phyloP scores from a whole-genome alignment of 176 grass and related monocot genomes.

The Oryza meyeriana region DNA sequence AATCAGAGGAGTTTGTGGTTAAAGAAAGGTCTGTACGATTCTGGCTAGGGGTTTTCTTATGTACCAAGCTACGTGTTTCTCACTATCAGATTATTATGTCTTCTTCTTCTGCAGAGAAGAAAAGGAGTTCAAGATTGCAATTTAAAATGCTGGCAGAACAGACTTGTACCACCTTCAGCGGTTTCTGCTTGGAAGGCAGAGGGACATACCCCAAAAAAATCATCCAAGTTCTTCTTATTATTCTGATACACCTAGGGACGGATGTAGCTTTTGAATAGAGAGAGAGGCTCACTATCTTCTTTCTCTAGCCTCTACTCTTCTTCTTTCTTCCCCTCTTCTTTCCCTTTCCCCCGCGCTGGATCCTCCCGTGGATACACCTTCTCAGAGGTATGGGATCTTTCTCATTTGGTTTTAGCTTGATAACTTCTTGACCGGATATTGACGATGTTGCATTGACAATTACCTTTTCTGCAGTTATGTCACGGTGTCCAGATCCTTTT shows the following conservation, averaged over 20 bases:
- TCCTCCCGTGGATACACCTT: slow-evolving; percentile 66
- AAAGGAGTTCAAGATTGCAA: slow-evolving; percentile 67
- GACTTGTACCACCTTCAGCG: slow-evolving; percentile 58
- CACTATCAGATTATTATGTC: neutral
- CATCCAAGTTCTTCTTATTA: slow-evolving; percentile 81
- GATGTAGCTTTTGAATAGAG: no score
- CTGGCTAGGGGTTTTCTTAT: neutral
- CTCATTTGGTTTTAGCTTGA: neutral
- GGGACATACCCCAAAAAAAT: slow-evolving; percentile 75
- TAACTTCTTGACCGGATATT: neutral
- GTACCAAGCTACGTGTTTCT: neutral
- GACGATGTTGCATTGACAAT: neutral
- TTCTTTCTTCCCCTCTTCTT: no score
- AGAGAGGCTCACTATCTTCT: no score
- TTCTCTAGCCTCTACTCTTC: no score
- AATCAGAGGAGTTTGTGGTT: slow-evolving; percentile 57
- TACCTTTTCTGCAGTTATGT: slow-evolving; percentile 54
- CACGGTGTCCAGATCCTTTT: slow-evolving; percentile 69
- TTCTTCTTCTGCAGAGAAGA: slow-evolving; percentile 33
- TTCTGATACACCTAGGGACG: no score
- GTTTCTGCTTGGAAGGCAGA: slow-evolving; percentile 53
- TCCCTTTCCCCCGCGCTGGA: no score
- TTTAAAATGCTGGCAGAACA: slow-evolving; percentile 53
- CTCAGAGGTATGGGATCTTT: slow-evolving; percentile 33
- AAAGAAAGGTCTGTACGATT: slow-evolving; percentile 36